Percentiles rank a stretch among this genome's conserved stretches.
Evolutionary conservation across 2,329 filamentous ascomycete genomes (phyloP).

Genomic region (Chaetomiaceae sp.): DNA sequence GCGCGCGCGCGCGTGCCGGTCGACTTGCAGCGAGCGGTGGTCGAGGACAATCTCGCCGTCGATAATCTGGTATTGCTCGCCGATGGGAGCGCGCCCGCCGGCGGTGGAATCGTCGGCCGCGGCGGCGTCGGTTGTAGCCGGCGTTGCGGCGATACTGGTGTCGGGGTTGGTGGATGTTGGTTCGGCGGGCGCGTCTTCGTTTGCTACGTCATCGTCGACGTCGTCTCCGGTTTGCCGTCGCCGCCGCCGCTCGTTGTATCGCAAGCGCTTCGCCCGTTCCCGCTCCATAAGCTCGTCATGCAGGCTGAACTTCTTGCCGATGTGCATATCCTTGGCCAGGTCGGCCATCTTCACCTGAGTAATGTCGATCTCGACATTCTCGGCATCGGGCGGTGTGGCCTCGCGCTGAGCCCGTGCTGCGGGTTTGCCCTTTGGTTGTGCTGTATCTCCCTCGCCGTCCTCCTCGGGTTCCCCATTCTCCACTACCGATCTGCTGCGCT

Average conservation of each 20-base stretch:
- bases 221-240: conserved; percentile 26
- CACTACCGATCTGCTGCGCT: conserved; percentile 10
- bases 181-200: conserved; percentile 11
- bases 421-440: conserved; percentile 20
- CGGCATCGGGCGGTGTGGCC: conserved; percentile 57
- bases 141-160: not conserved
- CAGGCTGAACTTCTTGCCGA: conserved; percentile 68
- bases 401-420: conserved; percentile 36
- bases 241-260: conserved; percentile 35
- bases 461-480: conserved; percentile 16
- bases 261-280: conserved; percentile 42
- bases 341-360: conserved; percentile 65
- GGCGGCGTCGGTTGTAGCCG: conserved; percentile 12
- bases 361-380: conserved; percentile 57
- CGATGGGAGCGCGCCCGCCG: conserved; percentile 13
- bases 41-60: conserved; percentile 69
- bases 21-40: conserved; percentile 59
- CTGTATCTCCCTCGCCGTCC: conserved; percentile 16
- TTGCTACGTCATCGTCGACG: conserved; percentile 16
- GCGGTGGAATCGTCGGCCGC: conserved; percentile 10
- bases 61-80: conserved; percentile 54
- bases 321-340: conserved; percentile 60
- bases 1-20: conserved; percentile 59
- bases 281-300: conserved; percentile 67
- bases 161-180: conserved; percentile 1